Conservation (phyloP, 345 rosid species). For the Theobroma cacao region DNA sequence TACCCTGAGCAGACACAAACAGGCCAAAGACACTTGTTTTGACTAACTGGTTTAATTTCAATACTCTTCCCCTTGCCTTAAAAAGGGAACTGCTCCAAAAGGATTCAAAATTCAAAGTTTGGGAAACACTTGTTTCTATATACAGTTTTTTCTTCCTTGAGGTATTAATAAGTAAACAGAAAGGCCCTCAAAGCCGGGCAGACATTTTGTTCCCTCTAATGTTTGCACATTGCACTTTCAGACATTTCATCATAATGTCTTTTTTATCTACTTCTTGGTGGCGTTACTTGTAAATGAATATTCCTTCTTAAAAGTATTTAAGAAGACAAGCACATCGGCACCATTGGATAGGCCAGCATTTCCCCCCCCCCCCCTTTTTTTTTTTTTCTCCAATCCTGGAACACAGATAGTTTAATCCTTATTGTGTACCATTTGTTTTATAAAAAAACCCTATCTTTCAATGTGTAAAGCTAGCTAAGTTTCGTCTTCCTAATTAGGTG, state of each 20-base stretch:
- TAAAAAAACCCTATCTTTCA: too few relatives aligned
- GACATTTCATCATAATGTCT: conserved; percentile 14
- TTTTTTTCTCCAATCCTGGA: not conserved
- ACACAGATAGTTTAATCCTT: not conserved
- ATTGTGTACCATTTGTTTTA: too few relatives aligned
- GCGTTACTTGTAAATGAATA: conserved; percentile 14
- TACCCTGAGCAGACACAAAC: not conserved
- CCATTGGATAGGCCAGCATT: not conserved
- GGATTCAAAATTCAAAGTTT: not conserved
- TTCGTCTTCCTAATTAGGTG: too few relatives aligned
- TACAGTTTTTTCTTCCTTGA: not conserved
- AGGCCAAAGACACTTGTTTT: not conserved
- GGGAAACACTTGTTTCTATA: not conserved
- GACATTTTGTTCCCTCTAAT: conserved; percentile 23
- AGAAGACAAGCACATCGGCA: conserved; percentile 8
- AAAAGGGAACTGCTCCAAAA: not conserved
- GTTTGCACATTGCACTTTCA: conserved; percentile 18
- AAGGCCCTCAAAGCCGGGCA: not conserved
- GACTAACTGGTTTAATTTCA: not conserved
- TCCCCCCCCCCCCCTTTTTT: too few relatives aligned
- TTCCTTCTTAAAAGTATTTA: conserved; percentile 16
- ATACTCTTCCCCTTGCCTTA: not conserved
- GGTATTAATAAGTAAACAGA: not conserved
- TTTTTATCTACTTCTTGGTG: conserved; percentile 16
- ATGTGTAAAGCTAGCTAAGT: not conserved